Evolutionary conservation across 1,284 basidiomycete genomes (phyloP).

Genomic region (Cutaneotrichosporon cavernicola): DNA sequence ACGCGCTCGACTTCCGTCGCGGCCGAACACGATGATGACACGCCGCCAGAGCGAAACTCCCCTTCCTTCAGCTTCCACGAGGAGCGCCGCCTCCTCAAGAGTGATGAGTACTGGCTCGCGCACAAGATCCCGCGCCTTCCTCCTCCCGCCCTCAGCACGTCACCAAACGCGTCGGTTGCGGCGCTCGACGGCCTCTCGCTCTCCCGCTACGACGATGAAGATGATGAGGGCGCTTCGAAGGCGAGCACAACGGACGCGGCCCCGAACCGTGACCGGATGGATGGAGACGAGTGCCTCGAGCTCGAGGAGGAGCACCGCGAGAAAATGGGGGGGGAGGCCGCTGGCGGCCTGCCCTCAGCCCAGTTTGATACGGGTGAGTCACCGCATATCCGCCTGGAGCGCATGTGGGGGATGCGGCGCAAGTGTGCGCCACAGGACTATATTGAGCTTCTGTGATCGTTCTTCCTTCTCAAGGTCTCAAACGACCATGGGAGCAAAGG

Average conservation of each 20-base stretch:
- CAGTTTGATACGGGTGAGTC: constrained; percentile 28
- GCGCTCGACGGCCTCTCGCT: constrained; percentile 1
- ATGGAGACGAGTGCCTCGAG: constrained; percentile 44
- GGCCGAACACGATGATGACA: constrained; percentile 10
- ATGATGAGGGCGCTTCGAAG: constrained; percentile 27
- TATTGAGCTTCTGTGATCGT: neutral
- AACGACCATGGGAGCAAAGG: too few relatives aligned
- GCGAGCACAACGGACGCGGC: constrained; percentile 20
- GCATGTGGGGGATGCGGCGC: neutral
- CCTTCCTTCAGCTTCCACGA: constrained; percentile 54
- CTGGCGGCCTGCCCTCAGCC: constrained; percentile 2
- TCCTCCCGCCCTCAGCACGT: constrained; percentile 32
- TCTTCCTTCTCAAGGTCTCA: too few relatives aligned
- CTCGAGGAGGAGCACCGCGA: constrained; percentile 46
- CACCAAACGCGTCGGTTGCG: neutral
- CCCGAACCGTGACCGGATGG: constrained; percentile 34
- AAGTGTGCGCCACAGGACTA: neutral
- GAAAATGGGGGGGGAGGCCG: constrained; percentile 16
- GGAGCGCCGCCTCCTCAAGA: constrained; percentile 45
- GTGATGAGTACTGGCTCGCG: constrained; percentile 52
- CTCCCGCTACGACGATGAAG: neutral
- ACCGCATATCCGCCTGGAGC: constrained; percentile 1
- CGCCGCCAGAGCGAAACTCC: constrained; percentile 31
- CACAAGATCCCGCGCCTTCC: constrained; percentile 48
- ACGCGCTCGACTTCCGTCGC: neutral